Conservation (phyloP, 2,329 filamentous ascomycete species). For the Alternaria arbusti region DNA sequence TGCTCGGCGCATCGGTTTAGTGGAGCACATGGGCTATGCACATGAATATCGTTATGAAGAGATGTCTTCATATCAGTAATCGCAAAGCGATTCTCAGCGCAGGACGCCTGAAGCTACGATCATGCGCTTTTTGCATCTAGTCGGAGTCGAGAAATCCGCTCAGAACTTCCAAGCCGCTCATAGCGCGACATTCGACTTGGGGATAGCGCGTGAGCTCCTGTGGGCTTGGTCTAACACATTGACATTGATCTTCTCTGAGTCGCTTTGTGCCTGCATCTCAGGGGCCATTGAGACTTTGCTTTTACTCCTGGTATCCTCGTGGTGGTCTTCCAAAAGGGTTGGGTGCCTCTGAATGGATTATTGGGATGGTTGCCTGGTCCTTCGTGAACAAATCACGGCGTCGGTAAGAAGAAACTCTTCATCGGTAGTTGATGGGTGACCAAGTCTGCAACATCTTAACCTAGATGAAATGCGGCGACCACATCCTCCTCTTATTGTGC, state of each 20-base stretch:
- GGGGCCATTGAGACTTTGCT: background rate
- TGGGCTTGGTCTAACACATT: background rate
- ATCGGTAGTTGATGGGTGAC: background rate
- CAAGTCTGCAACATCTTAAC: background rate
- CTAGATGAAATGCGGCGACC: background rate
- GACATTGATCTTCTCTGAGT: background rate
- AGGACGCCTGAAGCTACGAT: background rate
- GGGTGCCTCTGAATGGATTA: background rate
- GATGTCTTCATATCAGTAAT: background rate
- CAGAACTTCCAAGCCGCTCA: background rate
- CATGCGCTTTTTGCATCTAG: background rate
- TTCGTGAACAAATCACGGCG: background rate
- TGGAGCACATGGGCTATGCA: background rate
- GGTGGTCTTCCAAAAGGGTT: background rate
- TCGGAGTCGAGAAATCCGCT: too few relatives aligned
- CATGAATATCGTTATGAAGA: background rate
- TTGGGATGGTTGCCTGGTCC: background rate
- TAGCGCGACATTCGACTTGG: background rate
- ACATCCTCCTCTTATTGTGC: background rate
- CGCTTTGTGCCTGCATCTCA: background rate
- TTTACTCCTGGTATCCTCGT: background rate
- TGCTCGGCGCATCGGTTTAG: background rate
- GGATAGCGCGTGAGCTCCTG: background rate
- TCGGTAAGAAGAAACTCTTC: background rate
- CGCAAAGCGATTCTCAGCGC: accelerated